Percentiles rank a stretch among this genome's conserved stretches.
Conservation (phyloP, 1,284 basidiomycete species). For the Sparassis latifolia region DNA sequence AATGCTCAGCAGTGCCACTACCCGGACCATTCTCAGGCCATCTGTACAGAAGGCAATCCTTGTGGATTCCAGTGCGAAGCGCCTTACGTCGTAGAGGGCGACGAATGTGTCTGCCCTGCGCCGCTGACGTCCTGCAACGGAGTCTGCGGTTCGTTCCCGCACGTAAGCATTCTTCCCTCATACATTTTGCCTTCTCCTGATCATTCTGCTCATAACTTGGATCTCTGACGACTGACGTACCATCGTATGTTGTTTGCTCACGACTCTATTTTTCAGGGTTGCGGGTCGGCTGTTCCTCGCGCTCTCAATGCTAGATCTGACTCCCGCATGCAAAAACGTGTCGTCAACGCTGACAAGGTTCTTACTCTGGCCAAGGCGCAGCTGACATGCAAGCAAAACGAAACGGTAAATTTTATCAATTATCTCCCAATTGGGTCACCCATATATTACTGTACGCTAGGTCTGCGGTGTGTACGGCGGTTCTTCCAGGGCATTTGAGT, state of each 20-base stretch:
- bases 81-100: constrained; percentile 27
- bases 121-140: constrained; percentile 19
- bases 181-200: background rate
- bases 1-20: constrained; percentile 29
- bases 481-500: constrained; percentile 19
- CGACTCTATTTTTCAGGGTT: background rate
- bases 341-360: background rate
- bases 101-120: constrained; percentile 33
- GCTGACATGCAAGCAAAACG: constrained; percentile 5
- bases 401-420: constrained; percentile 5
- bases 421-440: background rate
- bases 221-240: background rate
- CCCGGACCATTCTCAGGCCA: constrained; percentile 32
- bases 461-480: constrained; percentile 22
- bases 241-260: background rate
- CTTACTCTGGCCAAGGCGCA: constrained; percentile 7
- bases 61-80: constrained; percentile 40
- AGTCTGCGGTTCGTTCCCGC: constrained; percentile 7
- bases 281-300: background rate
- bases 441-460: background rate
- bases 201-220: background rate
- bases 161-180: constrained; percentile 2
- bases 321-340: background rate
- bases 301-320: background rate
- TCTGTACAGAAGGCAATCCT: constrained; percentile 30